These are phyloP conservation scores for Backusella psychrophila DNA, from an alignment of 192 early-diverging fungal species.

Conservation along the genomic window DNA sequence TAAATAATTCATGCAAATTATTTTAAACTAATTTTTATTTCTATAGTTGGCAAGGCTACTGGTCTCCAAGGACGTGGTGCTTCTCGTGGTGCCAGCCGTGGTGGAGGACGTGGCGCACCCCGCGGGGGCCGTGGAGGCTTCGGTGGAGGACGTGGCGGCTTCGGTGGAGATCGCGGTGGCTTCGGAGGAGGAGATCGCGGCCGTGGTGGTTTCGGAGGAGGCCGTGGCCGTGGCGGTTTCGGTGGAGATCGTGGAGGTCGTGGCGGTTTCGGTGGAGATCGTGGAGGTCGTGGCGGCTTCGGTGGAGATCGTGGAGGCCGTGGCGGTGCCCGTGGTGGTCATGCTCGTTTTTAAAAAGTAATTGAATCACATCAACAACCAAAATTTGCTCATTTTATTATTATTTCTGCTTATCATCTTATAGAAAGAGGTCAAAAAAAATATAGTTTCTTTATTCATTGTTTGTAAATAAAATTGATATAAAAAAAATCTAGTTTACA, in stretches of 20 bases:
- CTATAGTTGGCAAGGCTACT: slow-evolving; percentile 42
- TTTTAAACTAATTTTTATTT: slow-evolving; percentile 3
- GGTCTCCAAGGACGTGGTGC: slow-evolving; percentile 57
- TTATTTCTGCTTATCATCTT: slow-evolving; percentile 4
- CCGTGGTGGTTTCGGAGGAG: slow-evolving; percentile 53
- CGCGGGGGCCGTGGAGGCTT: slow-evolving; percentile 52
- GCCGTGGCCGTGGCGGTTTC: slow-evolving; percentile 44
- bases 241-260: slow-evolving; percentile 13
- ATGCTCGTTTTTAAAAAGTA: slow-evolving; percentile 1
- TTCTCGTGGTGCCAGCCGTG: slow-evolving; percentile 16
- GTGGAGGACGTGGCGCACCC: slow-evolving; percentile 46
- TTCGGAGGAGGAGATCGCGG: slow-evolving; percentile 51
- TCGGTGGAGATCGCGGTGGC: slow-evolving; percentile 47
- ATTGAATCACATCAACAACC: neutral
- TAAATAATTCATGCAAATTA: neutral
- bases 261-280: slow-evolving; percentile 18
- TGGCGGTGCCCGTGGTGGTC: slow-evolving; percentile 52
- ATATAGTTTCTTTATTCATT: slow-evolving; percentile 4
- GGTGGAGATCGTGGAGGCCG: slow-evolving; percentile 35
- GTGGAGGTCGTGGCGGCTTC: slow-evolving; percentile 10
- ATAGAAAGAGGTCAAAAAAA: neutral
- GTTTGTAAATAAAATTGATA: neutral
- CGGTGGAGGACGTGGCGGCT: slow-evolving; percentile 48
- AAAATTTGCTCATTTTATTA: neutral
- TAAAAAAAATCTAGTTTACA: neutral